Evolutionary conservation across 345 rosid genomes (phyloP).

Genomic region (Euclidium syriacum): DNA sequence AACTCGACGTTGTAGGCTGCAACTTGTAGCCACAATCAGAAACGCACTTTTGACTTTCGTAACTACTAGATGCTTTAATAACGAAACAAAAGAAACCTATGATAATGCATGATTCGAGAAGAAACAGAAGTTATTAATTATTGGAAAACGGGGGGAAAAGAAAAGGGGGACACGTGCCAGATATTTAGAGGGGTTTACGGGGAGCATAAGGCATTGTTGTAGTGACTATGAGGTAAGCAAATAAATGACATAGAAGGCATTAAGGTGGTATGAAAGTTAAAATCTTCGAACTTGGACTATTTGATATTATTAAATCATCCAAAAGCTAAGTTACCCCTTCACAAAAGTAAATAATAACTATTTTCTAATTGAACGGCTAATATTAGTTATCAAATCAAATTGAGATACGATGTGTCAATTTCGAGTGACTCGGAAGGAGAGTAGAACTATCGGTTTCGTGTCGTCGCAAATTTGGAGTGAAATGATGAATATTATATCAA

Average conservation of each 20-base stretch:
- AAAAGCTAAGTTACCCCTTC: slow-evolving; percentile 31
- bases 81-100: background rate
- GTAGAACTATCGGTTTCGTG: slow-evolving; percentile 20
- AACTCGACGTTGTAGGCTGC: background rate
- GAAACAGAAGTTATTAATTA: slow-evolving; percentile 8
- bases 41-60: background rate
- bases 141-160: slow-evolving; percentile 24
- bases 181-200: background rate
- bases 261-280: slow-evolving; percentile 4
- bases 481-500: too few relatives aligned
- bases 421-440: background rate
- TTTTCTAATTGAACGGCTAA: slow-evolving; percentile 11
- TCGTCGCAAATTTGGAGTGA: background rate
- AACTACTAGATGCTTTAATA: background rate
- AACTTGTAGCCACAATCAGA: slow-evolving; percentile 1
- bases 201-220: slow-evolving; percentile 3
- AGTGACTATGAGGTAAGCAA: slow-evolving; percentile 27
- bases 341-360: slow-evolving; percentile 11
- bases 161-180: slow-evolving; percentile 7
- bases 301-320: slow-evolving; percentile 12
- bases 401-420: slow-evolving; percentile 1
- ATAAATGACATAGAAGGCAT: slow-evolving; percentile 29
- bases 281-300: slow-evolving; percentile 19
- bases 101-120: slow-evolving; percentile 18
- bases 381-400: background rate